Conservation (phyloP, 345 rosid genomes). For the Ailanthus altissimus region DNA sequence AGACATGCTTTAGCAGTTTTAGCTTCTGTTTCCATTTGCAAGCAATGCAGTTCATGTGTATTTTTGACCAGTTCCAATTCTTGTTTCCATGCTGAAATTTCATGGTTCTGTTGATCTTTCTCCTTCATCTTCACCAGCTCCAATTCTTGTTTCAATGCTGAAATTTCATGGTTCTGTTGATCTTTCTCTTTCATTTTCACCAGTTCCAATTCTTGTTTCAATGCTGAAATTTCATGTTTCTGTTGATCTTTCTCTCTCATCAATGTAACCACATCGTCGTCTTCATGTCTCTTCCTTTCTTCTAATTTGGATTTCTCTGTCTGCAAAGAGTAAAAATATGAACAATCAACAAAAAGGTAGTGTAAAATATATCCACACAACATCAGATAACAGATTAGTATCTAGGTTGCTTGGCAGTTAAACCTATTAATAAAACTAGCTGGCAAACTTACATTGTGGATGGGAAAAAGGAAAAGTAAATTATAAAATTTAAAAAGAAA, state of each 20-base stretch:
- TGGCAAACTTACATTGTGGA: background rate
- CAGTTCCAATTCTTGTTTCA: conserved; percentile 54
- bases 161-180: conserved; percentile 35
- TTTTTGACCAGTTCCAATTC: conserved; percentile 51
- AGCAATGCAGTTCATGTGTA: conserved; percentile 46
- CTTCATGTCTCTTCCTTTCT: conserved; percentile 46
- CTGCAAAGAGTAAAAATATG: conserved; percentile 32
- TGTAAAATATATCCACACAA: background rate
- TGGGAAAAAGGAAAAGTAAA: background rate
- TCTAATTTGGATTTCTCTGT: conserved; percentile 46
- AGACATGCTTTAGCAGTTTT: conserved; percentile 44
- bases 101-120: conserved; percentile 38
- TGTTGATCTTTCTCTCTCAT: conserved; percentile 39
- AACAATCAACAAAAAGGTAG: background rate
- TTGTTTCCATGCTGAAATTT: conserved; percentile 39
- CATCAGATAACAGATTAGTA: conserved; percentile 7
- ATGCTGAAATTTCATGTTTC: conserved; percentile 32
- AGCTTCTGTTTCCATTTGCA: conserved; percentile 60
- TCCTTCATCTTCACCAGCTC: conserved; percentile 45
- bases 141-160: conserved; percentile 47
- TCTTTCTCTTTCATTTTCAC: conserved; percentile 44
- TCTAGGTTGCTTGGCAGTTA: background rate
- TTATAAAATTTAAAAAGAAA: background rate
- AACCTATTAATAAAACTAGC: background rate
- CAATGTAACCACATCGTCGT: conserved; percentile 39